These are phyloP conservation scores for Bipolaris zeicola DNA, from an alignment of 2,329 filamentous ascomycete species.

Conservation along the genomic window DNA sequence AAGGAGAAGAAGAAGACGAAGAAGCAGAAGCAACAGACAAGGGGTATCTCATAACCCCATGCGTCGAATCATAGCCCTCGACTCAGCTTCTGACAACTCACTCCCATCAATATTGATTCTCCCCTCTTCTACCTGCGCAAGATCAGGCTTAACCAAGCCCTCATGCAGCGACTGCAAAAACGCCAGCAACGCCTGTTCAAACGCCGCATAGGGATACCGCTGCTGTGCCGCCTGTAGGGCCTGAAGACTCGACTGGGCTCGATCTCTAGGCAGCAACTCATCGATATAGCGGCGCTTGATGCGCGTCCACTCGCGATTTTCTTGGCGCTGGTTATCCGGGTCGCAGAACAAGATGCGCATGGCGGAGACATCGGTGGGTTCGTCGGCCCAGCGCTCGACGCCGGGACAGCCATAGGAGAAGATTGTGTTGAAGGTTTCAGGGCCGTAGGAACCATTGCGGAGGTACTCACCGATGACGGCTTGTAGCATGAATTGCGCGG, in stretches of 20 bases:
- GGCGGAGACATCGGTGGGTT: conserved; percentile 35
- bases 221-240: conserved; percentile 35
- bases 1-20: not conserved
- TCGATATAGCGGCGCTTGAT: conserved; percentile 44
- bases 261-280: conserved; percentile 21
- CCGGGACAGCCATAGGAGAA: conserved; percentile 54
- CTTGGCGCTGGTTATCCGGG: conserved; percentile 35
- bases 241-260: conserved; percentile 17
- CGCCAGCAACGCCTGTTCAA: conserved; percentile 49
- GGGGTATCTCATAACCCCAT: conserved; percentile 35
- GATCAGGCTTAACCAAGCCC: conserved; percentile 53
- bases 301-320: conserved; percentile 46
- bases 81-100: conserved; percentile 39
- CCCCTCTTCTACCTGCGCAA: conserved; percentile 59
- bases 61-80: conserved; percentile 39
- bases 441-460: conserved; percentile 44
- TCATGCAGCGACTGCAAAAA: conserved; percentile 54
- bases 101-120: conserved; percentile 43
- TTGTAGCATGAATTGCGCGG: conserved; percentile 57
- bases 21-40: not conserved
- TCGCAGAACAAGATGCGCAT: conserved; percentile 46
- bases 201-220: conserved; percentile 44
- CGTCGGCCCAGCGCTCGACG: conserved; percentile 24
- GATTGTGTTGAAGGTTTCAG: conserved; percentile 49
- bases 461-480: conserved; percentile 57